Percentiles rank a stretch among this genome's conserved stretches.
These are phyloP conservation scores for Kickxella alabastrina DNA, from an alignment of 192 early-diverging fungal genomes.

Conservation along the genomic window DNA sequence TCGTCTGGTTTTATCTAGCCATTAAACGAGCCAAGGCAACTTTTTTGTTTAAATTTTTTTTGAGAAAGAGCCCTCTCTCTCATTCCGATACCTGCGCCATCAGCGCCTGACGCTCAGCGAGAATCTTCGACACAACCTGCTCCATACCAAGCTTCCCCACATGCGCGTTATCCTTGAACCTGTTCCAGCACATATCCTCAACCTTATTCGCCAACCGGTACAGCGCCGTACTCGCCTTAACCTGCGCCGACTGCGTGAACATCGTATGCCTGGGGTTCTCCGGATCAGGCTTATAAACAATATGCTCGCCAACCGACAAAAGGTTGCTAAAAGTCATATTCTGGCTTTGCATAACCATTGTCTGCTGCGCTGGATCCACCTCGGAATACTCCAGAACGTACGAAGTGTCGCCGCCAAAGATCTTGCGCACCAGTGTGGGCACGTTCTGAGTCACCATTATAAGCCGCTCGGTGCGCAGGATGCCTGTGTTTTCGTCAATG, in stretches of 20 bases:
- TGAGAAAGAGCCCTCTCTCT: no score
- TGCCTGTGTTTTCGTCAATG: slow-evolving; percentile 77
- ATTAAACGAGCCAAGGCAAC: no score
- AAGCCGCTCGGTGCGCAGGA: slow-evolving; percentile 88
- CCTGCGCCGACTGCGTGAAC: slow-evolving; percentile 80
- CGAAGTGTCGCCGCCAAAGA: slow-evolving; percentile 67
- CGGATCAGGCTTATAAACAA: slow-evolving; percentile 69
- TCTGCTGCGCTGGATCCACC: slow-evolving; percentile 72
- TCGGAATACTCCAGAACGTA: slow-evolving; percentile 90
- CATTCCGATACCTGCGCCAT: slow-evolving; percentile 18
- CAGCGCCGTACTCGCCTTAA: slow-evolving; percentile 72
- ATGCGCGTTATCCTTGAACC: slow-evolving; percentile 87
- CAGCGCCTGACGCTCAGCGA: slow-evolving; percentile 42
- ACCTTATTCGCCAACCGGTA: slow-evolving; percentile 65
- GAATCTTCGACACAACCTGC: slow-evolving; percentile 59
- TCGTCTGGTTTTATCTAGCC: no score
- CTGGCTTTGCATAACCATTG: slow-evolving; percentile 70
- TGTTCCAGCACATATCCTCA: slow-evolving; percentile 79
- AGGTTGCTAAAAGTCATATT: slow-evolving; percentile 87
- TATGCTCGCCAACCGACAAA: slow-evolving; percentile 80
- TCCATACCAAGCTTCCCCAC: slow-evolving; percentile 82
- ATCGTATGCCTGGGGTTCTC: slow-evolving; percentile 54
- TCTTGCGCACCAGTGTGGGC: slow-evolving; percentile 67
- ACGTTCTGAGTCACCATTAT: slow-evolving; percentile 82
- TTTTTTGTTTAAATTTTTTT: no score